A percentile compares a stretch with the other conserved stretches of the same genome.
Conservation (phyloP, 257 asterid species). For the Solanum corneliomulleri region DNA sequence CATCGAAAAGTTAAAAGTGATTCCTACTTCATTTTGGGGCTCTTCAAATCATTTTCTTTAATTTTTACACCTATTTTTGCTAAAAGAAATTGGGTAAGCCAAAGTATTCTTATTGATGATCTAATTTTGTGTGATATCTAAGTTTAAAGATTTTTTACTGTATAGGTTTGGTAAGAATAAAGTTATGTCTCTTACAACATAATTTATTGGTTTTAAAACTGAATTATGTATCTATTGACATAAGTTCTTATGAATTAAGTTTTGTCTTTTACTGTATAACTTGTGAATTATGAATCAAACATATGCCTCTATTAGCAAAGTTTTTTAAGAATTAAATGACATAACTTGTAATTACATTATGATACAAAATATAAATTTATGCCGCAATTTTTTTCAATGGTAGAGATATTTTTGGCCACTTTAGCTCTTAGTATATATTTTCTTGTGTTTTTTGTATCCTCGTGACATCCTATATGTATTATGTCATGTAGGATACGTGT, state of each 20-base stretch:
- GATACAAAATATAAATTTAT: background rate
- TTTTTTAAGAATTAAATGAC: too few relatives aligned
- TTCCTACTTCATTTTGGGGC: background rate
- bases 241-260: background rate
- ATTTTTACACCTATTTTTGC: background rate
- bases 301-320: background rate
- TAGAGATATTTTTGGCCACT: background rate
- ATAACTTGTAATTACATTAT: too few relatives aligned
- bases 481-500: too few relatives aligned
- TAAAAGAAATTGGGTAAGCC: background rate
- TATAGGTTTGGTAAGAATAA: background rate
- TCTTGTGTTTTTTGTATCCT: too few relatives aligned
- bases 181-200: background rate
- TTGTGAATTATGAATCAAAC: background rate
- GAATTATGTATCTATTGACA: background rate
- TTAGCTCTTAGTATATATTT: background rate
- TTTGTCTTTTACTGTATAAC: too few relatives aligned
- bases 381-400: background rate
- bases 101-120: background rate
- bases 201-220: too few relatives aligned
- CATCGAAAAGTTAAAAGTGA: background rate
- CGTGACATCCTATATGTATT: too few relatives aligned
- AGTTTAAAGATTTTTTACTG: background rate
- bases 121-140: background rate
- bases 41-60: too few relatives aligned